Conservation (phyloP, 2,329 filamentous ascomycete genomes). For the Cladosporium velox region DNA sequence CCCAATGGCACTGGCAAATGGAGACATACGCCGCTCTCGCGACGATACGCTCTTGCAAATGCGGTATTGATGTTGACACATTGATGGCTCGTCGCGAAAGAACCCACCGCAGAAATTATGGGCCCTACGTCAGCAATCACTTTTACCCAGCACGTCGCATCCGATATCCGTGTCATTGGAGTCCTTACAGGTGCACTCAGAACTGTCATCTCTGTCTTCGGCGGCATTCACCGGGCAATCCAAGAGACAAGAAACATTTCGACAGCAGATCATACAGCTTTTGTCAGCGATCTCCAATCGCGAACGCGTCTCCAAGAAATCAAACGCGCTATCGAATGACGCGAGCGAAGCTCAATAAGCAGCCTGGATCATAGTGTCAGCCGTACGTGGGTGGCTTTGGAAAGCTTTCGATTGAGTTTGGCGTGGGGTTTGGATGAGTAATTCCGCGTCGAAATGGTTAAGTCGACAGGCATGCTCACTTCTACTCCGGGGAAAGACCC, state of each 20-base stretch:
- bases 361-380: neutral
- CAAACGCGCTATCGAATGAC: neutral
- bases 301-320: neutral
- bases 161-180: neutral
- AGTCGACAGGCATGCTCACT: neutral
- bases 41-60: neutral
- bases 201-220: neutral
- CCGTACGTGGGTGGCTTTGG: constrained; percentile 17
- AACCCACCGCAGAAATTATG: neutral
- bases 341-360: neutral
- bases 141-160: neutral
- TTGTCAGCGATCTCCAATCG: neutral
- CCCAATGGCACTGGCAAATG: neutral
- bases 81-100: neutral
- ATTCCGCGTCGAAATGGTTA: constrained; percentile 1
- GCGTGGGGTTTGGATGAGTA: constrained; percentile 15
- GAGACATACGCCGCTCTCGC: neutral
- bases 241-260: neutral
- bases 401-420: constrained; percentile 12
- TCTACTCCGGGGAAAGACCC: constrained; percentile 1
- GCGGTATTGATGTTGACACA: neutral
- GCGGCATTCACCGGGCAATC: neutral
- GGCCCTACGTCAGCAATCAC: neutral
- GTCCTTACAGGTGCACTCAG: neutral
- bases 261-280: neutral